Base-by-base conservation (phyloP, 208 protist genomes). In the Crithidia expoeki region DNA sequence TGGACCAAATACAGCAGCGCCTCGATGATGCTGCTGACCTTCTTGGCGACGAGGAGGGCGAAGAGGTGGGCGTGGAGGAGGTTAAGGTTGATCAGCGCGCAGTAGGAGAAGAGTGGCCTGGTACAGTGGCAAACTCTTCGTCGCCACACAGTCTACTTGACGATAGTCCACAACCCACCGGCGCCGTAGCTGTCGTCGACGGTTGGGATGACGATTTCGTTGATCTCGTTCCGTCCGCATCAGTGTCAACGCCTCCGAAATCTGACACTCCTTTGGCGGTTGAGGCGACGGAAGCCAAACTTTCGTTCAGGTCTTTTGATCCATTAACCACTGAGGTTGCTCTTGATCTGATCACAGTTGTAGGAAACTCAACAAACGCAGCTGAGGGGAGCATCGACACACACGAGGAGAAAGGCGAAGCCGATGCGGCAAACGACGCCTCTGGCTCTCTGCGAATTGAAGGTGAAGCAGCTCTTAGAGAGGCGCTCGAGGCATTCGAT, bases 1-100 rank as follows among this genome's bases (percentile, higher is more conserved):
- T 95, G 10, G 81, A 77, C 40, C 80, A 92, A 57, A 76, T 95
- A 28, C 83, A 93, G 59, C 74, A 91, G 58, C 87, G 76, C 38
- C 77, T 93, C 23, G 90, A 86, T 47, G 82, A 88, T 42, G 79
- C 80, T 40, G 80, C 81, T 19, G 79, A 88, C 16, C 60, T 82
- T 7, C 70, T 83, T 2, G 68, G 79, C 16, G 76, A 86, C 27
- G 75, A 88, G 17, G 77, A 82, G n/a, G 79, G 50, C 1, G 79
- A 85, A 16, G 64, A 74, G 28, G 36, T 51, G 19, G 60, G 49
- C 14, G 71, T 57, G 23, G 49, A 68, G 7, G 57, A 71, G 23
- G 47, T 71, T 28, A 33, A 6, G 21, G 23, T 42, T 36, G n/a
- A 1, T 2, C 44, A 52, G 19, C 34, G 1, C 14, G 21, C 3